Percentiles rank a stretch among this genome's conserved stretches.
Conservation (phyloP, 768 basidiomycete species). For the Amanita subjunquillea region DNA sequence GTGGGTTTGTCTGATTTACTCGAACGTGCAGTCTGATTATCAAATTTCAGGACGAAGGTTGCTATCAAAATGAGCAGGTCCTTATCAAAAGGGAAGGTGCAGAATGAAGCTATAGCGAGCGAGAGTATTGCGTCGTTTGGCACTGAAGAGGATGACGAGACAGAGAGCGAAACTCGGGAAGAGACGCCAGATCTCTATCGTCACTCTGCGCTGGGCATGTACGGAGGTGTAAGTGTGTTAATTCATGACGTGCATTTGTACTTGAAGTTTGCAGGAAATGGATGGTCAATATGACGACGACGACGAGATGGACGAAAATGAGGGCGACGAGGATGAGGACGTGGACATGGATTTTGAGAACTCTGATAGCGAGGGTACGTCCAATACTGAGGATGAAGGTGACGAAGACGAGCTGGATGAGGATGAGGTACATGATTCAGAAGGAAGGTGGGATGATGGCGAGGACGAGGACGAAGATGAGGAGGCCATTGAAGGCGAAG, state of each 20-base stretch:
- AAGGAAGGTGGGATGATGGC: conserved; percentile 48
- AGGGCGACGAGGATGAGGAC: conserved; percentile 74
- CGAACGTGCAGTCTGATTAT: conserved; percentile 4
- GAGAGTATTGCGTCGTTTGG: conserved; percentile 41
- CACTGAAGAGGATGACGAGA: conserved; percentile 52
- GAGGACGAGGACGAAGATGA: conserved; percentile 41
- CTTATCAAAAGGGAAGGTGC: conserved; percentile 54
- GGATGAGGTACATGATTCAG: conserved; percentile 41
- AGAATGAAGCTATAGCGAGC: conserved; percentile 34
- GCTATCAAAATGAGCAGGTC: conserved; percentile 97
- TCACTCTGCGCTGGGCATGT: conserved; percentile 95
- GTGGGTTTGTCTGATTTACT: conserved; percentile 33
- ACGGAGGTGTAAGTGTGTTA: conserved; percentile 59
- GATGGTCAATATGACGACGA: conserved; percentile 60
- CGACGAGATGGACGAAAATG: conserved; percentile 75
- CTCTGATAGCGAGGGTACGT: conserved; percentile 74
- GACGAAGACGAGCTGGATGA: conserved; percentile 59
- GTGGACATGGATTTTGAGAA: conserved; percentile 86
- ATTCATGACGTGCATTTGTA: background rate
- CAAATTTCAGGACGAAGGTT: conserved; percentile 64
- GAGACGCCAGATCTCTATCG: conserved; percentile 92
- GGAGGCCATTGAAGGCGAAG: conserved; percentile 33
- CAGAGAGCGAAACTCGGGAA: conserved; percentile 47
- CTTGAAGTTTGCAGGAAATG: conserved; percentile 53
- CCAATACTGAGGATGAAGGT: conserved; percentile 59